Evolutionary conservation across 352 stramenopile genomes (phyloP).

Genomic region (Globisporangium echinulatum): DNA sequence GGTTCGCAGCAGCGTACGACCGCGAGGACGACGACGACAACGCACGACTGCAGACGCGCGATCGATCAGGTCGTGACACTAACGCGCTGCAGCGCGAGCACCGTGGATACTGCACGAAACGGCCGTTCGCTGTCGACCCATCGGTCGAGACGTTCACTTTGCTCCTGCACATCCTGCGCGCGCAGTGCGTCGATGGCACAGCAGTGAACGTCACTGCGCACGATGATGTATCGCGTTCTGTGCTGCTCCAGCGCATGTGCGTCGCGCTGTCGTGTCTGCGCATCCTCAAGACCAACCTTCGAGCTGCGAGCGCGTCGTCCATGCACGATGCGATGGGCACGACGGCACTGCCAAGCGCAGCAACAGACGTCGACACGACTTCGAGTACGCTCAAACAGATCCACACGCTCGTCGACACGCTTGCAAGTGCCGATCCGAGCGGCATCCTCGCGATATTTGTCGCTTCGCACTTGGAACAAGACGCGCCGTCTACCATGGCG

Average conservation of each 20-base stretch:
- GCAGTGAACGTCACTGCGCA: background rate
- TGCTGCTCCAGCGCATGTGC: slow-evolving; percentile 13
- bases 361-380: background rate
- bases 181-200: background rate
- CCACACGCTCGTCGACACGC: background rate
- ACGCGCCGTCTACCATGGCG: background rate
- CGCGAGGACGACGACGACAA: slow-evolving; percentile 6
- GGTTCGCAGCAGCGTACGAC: slow-evolving; percentile 26
- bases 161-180: slow-evolving; percentile 24
- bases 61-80: background rate
- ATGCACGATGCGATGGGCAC: background rate
- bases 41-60: background rate
- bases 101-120: slow-evolving; percentile 4
- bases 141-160: slow-evolving; percentile 17
- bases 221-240: background rate
- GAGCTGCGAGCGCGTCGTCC: background rate
- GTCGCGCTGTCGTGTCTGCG: slow-evolving; percentile 31
- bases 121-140: slow-evolving; percentile 40
- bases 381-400: slow-evolving; percentile 4
- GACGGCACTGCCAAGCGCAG: background rate
- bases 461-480: background rate
- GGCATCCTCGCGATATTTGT: slow-evolving; percentile 6
- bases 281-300: slow-evolving; percentile 40
- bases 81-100: background rate
- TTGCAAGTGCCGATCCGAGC: slow-evolving; percentile 3